Conservation (phyloP, 768 basidiomycete genomes). For the Tricholoma bakamatsutake region DNA sequence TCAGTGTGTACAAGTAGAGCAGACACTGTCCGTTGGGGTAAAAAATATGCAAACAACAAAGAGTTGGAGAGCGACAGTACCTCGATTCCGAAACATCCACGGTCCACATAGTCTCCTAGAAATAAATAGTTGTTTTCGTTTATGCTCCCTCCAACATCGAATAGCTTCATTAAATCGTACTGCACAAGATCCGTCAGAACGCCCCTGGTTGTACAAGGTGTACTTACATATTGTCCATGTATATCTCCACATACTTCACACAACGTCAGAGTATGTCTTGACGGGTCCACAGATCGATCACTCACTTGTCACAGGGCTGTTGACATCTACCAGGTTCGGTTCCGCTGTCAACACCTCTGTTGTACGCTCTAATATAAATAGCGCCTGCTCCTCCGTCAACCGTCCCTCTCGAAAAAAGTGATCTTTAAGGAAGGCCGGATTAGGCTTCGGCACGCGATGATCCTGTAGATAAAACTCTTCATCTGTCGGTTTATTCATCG, state of each 20-base stretch:
- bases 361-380: conserved; percentile 70
- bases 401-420: conserved; percentile 89
- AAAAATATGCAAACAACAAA: conserved; percentile 1
- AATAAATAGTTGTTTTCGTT: conserved; percentile 85
- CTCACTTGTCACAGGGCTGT: conserved; percentile 88
- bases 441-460: conserved; percentile 55
- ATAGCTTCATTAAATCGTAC: conserved; percentile 98
- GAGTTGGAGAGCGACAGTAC: conserved; percentile 20
- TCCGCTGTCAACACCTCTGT: conserved; percentile 66
- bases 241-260: conserved; percentile 89
- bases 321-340: conserved; percentile 81
- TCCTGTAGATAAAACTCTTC: conserved; percentile 62
- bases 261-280: background rate
- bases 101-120: conserved; percentile 95
- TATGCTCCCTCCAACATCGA: conserved; percentile 88
- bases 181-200: conserved; percentile 23
- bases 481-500: conserved; percentile 57
- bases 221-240: conserved; percentile 87
- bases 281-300: conserved; percentile 12
- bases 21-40: conserved; percentile 57
- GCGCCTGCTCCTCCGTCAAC: conserved; percentile 77
- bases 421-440: conserved; percentile 73
- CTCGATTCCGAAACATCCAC: conserved; percentile 84
- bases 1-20: conserved; percentile 88
- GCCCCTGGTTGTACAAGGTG: background rate